Evolutionary conservation across 345 rosid species (phyloP), one percentile per base, ranked within the genome.

Genomic region (Turnera subulata): DNA sequence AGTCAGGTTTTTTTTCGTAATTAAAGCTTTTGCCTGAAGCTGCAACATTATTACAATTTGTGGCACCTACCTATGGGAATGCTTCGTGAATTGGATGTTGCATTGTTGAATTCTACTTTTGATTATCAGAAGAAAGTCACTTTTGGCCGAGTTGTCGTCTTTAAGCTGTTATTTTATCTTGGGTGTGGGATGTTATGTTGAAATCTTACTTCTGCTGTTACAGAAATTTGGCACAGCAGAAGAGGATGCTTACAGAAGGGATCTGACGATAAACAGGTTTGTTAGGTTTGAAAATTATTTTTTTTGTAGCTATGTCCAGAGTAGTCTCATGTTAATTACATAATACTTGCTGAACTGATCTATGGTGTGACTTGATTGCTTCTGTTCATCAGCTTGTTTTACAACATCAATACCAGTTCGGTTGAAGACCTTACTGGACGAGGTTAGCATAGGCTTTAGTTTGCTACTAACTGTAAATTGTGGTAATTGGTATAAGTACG

Each of bases 211-310:
- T 55, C 5, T 20, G 39, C 46, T 43, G 20, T 35, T 68, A 53
- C 73, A 91, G 98, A 82, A 71, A 75, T 92, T 92, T 78, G 98
- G 98, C 55, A 83, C 97, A n/a, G 83, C 98, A 15, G 62, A 89
- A 81, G 84, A 89, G 73, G 98, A 92, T 76, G 98, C 98, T 13
- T 83, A 68, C 67, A 72, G 98, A 79, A 84, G 97, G 72, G 97
- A 92, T 66, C 75, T 89, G 58, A 92, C 98, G 22, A 92, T 92
- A 43, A 92, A 92, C 74, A 91, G 98, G 98, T 91, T 65, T 72
- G 11, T 55, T 55, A 39, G 32, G 21, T 20, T 58, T 15, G n/a
- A 46, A 38, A 57, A 4, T 12, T 15, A 42, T 47, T 35, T 20
- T 40, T n/a, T n/a, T 4, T 23, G 9, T 18, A 29, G 23, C 25